Evolutionary conservation across 1,284 basidiomycete species (phyloP).

Genomic region (Cryptococcus sp.): DNA sequence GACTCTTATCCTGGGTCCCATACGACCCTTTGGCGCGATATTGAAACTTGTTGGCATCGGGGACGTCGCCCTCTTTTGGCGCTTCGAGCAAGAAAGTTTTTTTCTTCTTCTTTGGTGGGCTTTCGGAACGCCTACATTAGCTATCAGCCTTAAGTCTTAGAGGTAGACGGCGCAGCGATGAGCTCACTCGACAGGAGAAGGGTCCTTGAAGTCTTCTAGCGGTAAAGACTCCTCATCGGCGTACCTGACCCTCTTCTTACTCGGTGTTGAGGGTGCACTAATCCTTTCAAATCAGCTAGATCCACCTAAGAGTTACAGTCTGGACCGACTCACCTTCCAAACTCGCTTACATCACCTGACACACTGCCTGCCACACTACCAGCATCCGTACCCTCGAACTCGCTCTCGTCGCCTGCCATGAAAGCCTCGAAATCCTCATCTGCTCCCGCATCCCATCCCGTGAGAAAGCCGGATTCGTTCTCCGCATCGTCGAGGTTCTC

Average conservation of each 20-base stretch:
- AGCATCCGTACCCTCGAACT: slow-evolving; percentile 35
- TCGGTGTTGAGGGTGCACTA: slow-evolving; percentile 28
- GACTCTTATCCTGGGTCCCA: slow-evolving; percentile 2
- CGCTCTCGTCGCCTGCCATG: slow-evolving; percentile 26
- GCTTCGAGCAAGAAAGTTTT: slow-evolving; percentile 27
- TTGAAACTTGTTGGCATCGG: slow-evolving; percentile 18
- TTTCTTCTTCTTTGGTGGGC: slow-evolving; percentile 23
- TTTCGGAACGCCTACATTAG: not conserved
- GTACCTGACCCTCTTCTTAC: slow-evolving; percentile 45
- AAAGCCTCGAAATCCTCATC: slow-evolving; percentile 28
- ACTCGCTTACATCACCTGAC: not conserved
- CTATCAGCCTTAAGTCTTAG: not conserved
- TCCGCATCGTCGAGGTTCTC: slow-evolving; percentile 28
- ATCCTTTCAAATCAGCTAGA: not conserved
- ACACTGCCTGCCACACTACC: slow-evolving; percentile 29
- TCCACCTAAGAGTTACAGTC: not conserved
- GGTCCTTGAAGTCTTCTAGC: slow-evolving; percentile 37
- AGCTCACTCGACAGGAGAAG: slow-evolving; percentile 26
- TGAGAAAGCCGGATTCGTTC: slow-evolving; percentile 4
- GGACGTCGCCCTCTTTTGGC: slow-evolving; percentile 13
- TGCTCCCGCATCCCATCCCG: slow-evolving; percentile 29
- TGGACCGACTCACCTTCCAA: slow-evolving; percentile 9
- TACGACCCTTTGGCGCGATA: slow-evolving; percentile 8
- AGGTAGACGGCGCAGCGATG: not conserved
- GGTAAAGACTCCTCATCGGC: slow-evolving; percentile 46